phyloP scores from a whole-genome alignment of 805 yeast species.

The Wickerhamomyces bisporus region DNA sequence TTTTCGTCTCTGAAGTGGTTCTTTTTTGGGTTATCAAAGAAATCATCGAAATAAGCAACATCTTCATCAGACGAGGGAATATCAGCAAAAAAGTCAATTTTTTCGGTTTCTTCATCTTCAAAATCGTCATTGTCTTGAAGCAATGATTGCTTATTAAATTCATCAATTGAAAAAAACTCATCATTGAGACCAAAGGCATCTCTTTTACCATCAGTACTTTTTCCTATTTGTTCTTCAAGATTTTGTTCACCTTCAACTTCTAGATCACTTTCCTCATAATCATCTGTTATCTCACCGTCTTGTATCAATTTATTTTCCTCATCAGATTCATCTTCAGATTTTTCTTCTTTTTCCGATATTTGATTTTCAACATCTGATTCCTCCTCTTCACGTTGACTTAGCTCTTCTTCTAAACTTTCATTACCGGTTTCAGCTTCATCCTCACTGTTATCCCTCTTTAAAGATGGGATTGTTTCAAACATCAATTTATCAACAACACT shows the following conservation, averaged over 20 bases:
- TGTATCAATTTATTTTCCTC: slow-evolving; percentile 11
- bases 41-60: slow-evolving; percentile 57
- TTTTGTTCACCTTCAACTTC: not conserved
- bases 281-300: slow-evolving; percentile 1
- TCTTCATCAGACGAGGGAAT: slow-evolving; percentile 45
- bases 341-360: slow-evolving; percentile 4
- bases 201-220: slow-evolving; percentile 1
- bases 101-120: slow-evolving; percentile 15
- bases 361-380: slow-evolving; percentile 9
- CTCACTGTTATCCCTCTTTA: slow-evolving; percentile 31
- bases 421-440: slow-evolving; percentile 24
- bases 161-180: slow-evolving; percentile 1
- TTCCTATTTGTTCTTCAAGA: not conserved
- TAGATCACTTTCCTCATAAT: slow-evolving; percentile 2
- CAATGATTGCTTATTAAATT: not conserved
- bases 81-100: slow-evolving; percentile 41
- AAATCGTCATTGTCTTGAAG: slow-evolving; percentile 4
- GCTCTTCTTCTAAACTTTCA: slow-evolving; percentile 1
- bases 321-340: slow-evolving; percentile 12
- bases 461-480: slow-evolving; percentile 47
- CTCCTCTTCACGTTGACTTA: slow-evolving; percentile 14
- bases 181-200: not conserved
- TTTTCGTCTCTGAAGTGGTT: slow-evolving; percentile 4
- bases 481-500: slow-evolving; percentile 64
- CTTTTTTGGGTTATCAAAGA: slow-evolving; percentile 41